Conservation (phyloP, 148 eudicot species). For the Heliosperma pusillum region DNA sequence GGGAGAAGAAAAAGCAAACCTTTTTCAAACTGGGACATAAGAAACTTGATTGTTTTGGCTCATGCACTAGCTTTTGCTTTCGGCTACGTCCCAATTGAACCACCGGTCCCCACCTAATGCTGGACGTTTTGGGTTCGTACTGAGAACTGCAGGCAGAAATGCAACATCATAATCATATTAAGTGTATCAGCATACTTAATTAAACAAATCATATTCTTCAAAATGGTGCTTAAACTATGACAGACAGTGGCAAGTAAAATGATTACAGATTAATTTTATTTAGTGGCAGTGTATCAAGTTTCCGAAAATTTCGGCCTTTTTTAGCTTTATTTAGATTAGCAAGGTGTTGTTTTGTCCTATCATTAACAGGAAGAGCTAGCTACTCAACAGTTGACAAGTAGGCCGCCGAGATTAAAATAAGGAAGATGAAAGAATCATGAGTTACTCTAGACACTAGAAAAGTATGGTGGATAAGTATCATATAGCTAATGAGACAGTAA, state of each 20-base stretch:
- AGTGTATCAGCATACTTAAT: constrained; percentile 6
- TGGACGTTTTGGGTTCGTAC: constrained; percentile 20
- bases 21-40: constrained; percentile 27
- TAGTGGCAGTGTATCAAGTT: constrained; percentile 20
- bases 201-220: constrained; percentile 20
- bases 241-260: constrained; percentile 19
- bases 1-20: constrained; percentile 14
- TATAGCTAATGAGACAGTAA: too few species aligned
- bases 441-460: constrained; percentile 10
- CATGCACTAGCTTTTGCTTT: constrained; percentile 27
- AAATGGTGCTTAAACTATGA: constrained; percentile 12
- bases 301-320: constrained; percentile 29
- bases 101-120: constrained; percentile 27
- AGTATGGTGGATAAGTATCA: constrained; percentile 11
- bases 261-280: constrained; percentile 14
- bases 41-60: constrained; percentile 25
- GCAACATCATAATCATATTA: constrained; percentile 15
- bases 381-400: constrained; percentile 17
- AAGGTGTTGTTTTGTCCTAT: constrained; percentile 18
- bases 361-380: constrained; percentile 23
- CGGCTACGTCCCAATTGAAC: constrained; percentile 23
- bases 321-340: constrained; percentile 15
- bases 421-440: constrained; percentile 3
- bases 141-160: constrained; percentile 21
- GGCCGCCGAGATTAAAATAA: constrained; percentile 10